Base-by-base conservation (phyloP, 2,329 filamentous ascomycete genomes). In the Ophiostoma ulmi region DNA sequence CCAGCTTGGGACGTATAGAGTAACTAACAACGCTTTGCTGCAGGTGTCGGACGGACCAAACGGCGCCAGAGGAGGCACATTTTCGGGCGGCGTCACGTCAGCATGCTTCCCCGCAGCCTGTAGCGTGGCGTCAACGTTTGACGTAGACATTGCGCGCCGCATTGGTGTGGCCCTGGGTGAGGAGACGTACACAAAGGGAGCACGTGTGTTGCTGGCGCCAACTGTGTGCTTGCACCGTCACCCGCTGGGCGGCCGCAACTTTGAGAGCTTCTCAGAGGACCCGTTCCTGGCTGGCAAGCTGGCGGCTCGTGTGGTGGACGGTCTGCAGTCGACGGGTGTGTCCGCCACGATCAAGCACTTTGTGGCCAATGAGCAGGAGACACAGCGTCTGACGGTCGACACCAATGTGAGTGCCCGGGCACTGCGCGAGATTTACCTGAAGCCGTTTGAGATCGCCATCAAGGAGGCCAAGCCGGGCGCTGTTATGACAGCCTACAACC, bases 101-200 rank as follows among this genome's bases (percentile, higher is more conserved):
- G 68, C 68, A 39, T 69, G 68, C 68, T 69, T 69, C 61, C 58
- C 68, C 5, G 68, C 68, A 14, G 68, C 68, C 68, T 61, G 61
- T n/a, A 64, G 55, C 39, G 61, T 69, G 11, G 68, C 68, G 22
- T 61, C 68, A 8, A 69, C 68, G 17, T 69, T 55, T 26, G 68
- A 69, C 58, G 61, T 31, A 1, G 26, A 61, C 58, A 26, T 69
- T 6, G 68, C 68, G 35, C 41, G 36, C 26, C 58, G 39, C 3
- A 69, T 69, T 26, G 68, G 58, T 10, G 26, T 61, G 26, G 68
- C 68, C 7, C 22, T 69, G 68, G 68, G 55, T 14, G 68, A 69
- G 58, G 68, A 69, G 68, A 44, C 68, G n/a, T 64, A 69, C 38
- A 69, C 68, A 26, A 69, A 69, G 58, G 68, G 68, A 6, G 68